Base-by-base conservation (phyloP, 2,329 filamentous ascomycete species). In the Epichloe typhina region DNA sequence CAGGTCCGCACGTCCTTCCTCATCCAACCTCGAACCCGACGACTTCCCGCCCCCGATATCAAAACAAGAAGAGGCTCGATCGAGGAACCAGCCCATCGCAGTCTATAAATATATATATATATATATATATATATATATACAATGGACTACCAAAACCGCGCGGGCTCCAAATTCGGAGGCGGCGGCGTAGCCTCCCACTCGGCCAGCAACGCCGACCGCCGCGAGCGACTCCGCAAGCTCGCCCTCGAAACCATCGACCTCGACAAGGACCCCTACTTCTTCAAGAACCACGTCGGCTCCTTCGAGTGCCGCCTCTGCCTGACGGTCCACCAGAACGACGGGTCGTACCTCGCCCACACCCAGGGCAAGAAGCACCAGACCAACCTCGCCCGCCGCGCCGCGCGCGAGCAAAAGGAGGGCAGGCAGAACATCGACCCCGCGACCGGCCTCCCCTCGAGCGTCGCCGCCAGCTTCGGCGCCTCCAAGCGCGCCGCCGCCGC, bases 201-300 rank as follows among this genome's bases (percentile, higher is more conserved):
- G 62, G 88, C 89, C 53, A 95, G 89, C 55, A 97, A 97, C 69
- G 91, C 93, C 57, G 93, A 97, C 78, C 88, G 93, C 53, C 88
- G 93, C 66, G 93, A 98, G 70, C 90, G 93, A 56, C 84, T 98
- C 39, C 89, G 91, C 69, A 96, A 96, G 74, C 89, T 98, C 64
- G 93, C 93, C 52, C 87, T 98, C 64, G 93, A 98, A 72, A 94
- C 89, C 51, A 98, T 98, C 76, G 91, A 97, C 73, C 86, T 97
- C 56, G 93, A 97, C 72, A 97, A 96, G 72, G 93, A 98, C 72
- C 93, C 93, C 0, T 98, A 97, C 79, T 96, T 97, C 76, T 98
- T 98, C 83, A 95, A 95, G 69, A 98, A 98, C 75, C 91, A 98
- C 70, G 88, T 97, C 61, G 93, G 93, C 64, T 93, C 86, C 63